Evolutionary conservation across 2,329 filamentous ascomycete species (phyloP).

Genomic region (Pezicula neosporulosa): DNA sequence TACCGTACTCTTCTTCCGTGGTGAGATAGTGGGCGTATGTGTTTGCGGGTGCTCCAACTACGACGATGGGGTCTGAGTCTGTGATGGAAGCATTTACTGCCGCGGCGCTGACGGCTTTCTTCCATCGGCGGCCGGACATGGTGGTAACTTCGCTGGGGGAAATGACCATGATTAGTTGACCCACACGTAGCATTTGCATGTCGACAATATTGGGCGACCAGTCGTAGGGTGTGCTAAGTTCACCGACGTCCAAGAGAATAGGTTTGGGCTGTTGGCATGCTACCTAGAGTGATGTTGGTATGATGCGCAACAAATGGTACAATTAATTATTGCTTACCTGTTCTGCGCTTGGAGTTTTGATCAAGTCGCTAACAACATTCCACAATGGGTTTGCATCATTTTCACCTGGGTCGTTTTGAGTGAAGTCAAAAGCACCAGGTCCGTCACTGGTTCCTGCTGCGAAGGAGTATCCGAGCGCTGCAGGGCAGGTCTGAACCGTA

Average conservation of each 20-base stretch:
- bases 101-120: conserved; percentile 51
- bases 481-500: conserved; percentile 71
- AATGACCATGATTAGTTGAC: conserved; percentile 79
- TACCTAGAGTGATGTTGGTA: conserved; percentile 43
- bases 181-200: conserved; percentile 79
- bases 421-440: conserved; percentile 88
- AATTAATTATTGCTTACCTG: conserved; percentile 5
- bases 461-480: conserved; percentile 86
- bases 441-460: conserved; percentile 90
- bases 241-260: conserved; percentile 82
- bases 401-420: conserved; percentile 71
- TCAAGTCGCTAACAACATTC: conserved; percentile 66
- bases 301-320: conserved; percentile 9
- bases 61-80: conserved; percentile 60
- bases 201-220: conserved; percentile 93
- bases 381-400: conserved; percentile 66
- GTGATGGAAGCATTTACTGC: conserved; percentile 25
- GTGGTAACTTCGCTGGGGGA: conserved; percentile 85
- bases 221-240: conserved; percentile 68
- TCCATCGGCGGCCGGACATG: conserved; percentile 89
- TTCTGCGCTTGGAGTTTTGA: conserved; percentile 64
- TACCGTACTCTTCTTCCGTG: conserved; percentile 73
- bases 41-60: conserved; percentile 85
- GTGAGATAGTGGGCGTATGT: conserved; percentile 77
- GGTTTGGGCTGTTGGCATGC: conserved; percentile 80